Conservation (phyloP, 352 stramenopile species). For the Phytophthora litchii region DNA sequence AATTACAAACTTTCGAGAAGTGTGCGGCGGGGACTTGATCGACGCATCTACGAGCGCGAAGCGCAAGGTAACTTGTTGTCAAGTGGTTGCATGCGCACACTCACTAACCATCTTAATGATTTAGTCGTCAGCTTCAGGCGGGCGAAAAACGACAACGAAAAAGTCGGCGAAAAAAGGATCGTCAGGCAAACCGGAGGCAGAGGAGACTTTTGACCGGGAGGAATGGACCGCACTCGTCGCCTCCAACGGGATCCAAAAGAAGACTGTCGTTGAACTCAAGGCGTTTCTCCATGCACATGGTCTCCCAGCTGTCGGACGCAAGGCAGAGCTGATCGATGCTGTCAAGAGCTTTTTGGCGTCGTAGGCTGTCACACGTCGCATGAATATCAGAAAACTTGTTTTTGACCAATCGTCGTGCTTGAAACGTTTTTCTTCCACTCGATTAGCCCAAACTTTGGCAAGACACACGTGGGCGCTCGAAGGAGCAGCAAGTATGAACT, state of each 20-base stretch:
- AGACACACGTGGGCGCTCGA: background rate
- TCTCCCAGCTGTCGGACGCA: slow-evolving; percentile 50
- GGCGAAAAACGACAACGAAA: slow-evolving; percentile 41
- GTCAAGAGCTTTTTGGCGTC: slow-evolving; percentile 53
- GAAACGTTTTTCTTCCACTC: slow-evolving; percentile 2
- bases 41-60: slow-evolving; percentile 52
- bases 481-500: slow-evolving; percentile 65
- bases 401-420: slow-evolving; percentile 27
- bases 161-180: slow-evolving; percentile 43
- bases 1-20: slow-evolving; percentile 51
- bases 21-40: slow-evolving; percentile 58
- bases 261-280: slow-evolving; percentile 75
- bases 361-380: slow-evolving; percentile 28
- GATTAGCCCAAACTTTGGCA: slow-evolving; percentile 4
- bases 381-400: slow-evolving; percentile 24
- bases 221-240: slow-evolving; percentile 57
- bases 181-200: slow-evolving; percentile 27
- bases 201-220: slow-evolving; percentile 50
- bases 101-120: slow-evolving; percentile 2
- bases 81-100: background rate
- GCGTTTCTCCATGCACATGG: slow-evolving; percentile 62
- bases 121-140: slow-evolving; percentile 34
- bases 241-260: slow-evolving; percentile 68
- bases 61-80: slow-evolving; percentile 43
- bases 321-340: slow-evolving; percentile 67